Conservation (phyloP, 1,284 basidiomycete species). For the Tylopilus orsonianus region DNA sequence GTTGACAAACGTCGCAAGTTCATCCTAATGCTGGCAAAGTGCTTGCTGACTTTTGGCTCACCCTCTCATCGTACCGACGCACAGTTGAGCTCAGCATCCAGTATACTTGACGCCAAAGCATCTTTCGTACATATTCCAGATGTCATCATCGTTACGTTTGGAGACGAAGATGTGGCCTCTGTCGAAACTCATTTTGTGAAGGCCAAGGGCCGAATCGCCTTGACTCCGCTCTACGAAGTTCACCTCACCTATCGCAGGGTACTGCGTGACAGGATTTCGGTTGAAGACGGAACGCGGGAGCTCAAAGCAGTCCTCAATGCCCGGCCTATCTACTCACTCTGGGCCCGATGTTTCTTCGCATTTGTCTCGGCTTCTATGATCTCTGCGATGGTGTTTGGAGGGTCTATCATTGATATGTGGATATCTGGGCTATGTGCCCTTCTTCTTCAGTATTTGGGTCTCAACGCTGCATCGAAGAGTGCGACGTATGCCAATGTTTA, state of each 20-base stretch:
- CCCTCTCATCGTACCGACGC: slow-evolving; percentile 87
- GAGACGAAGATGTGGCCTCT: slow-evolving; percentile 56
- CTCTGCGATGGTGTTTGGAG: slow-evolving; percentile 79
- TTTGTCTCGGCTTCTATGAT: slow-evolving; percentile 76
- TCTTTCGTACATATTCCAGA: slow-evolving; percentile 81
- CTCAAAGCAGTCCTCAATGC: slow-evolving; percentile 61
- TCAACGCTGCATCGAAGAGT: slow-evolving; percentile 76
- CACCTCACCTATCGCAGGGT: slow-evolving; percentile 79
- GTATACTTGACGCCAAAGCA: slow-evolving; percentile 57
- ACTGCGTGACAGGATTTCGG: slow-evolving; percentile 70
- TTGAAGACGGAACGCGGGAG: slow-evolving; percentile 59
- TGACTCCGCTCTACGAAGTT: slow-evolving; percentile 70
- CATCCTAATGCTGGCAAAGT: slow-evolving; percentile 77
- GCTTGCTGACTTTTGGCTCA: slow-evolving; percentile 78
- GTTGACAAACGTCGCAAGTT: slow-evolving; percentile 71
- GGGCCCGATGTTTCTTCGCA: slow-evolving; percentile 65
- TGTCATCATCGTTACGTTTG: slow-evolving; percentile 76
- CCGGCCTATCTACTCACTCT: slow-evolving; percentile 61
- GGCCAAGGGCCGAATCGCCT: slow-evolving; percentile 67
- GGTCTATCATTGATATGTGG: slow-evolving; percentile 80
- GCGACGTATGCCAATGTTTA: slow-evolving; percentile 87
- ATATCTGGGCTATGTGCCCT: slow-evolving; percentile 73
- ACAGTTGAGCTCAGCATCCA: slow-evolving; percentile 62
- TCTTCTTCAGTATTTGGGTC: slow-evolving; percentile 71
- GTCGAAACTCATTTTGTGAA: slow-evolving; percentile 79